These are phyloP conservation scores for Aspergillus funiculosus DNA, from an alignment of 495 filamentous ascomycete genomes.

Conservation along the genomic window DNA sequence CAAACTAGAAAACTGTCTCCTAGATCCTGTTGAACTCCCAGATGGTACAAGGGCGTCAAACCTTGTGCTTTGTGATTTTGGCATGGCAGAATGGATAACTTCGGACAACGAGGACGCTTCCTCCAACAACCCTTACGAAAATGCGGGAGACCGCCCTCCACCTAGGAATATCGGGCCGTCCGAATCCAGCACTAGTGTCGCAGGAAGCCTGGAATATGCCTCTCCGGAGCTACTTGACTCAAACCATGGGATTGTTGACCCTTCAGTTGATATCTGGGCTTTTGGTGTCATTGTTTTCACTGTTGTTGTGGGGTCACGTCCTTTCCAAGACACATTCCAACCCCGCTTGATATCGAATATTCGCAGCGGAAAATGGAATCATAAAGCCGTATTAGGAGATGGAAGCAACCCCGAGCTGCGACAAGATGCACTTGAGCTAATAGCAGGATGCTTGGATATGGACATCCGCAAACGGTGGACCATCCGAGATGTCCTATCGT, in stretches of 20 bases:
- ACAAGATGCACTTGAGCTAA: conserved; percentile 44
- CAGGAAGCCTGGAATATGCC: conserved; percentile 63
- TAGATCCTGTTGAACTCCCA: conserved; percentile 48
- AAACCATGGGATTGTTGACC: conserved; percentile 42
- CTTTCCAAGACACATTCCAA: conserved; percentile 58
- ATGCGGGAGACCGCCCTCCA: conserved; percentile 42
- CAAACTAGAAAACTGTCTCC: conserved; percentile 71
- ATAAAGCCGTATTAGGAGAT: conserved; percentile 42
- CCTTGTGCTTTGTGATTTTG: conserved; percentile 67
- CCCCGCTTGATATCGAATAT: conserved; percentile 58
- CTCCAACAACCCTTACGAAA: conserved; percentile 46
- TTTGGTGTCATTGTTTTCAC: conserved; percentile 63
- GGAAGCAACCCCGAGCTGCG: conserved; percentile 14
- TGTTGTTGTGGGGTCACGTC: conserved; percentile 58
- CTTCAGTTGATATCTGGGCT: conserved; percentile 66
- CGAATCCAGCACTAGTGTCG: conserved; percentile 51
- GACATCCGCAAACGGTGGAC: conserved; percentile 47
- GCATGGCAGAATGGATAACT: conserved; percentile 66
- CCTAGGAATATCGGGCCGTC: conserved; percentile 50
- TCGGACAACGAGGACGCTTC: conserved; percentile 46
- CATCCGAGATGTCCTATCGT: conserved; percentile 48
- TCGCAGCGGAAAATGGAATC: conserved; percentile 55
- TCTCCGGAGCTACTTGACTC: conserved; percentile 55
- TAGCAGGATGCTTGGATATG: conserved; percentile 50
- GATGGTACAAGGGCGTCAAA: conserved; percentile 48